Percentiles rank a stretch among this genome's conserved stretches.
Evolutionary conservation across 371 early-diverging fungal species (phyloP).

Genomic region (Chytridium lagenaria): DNA sequence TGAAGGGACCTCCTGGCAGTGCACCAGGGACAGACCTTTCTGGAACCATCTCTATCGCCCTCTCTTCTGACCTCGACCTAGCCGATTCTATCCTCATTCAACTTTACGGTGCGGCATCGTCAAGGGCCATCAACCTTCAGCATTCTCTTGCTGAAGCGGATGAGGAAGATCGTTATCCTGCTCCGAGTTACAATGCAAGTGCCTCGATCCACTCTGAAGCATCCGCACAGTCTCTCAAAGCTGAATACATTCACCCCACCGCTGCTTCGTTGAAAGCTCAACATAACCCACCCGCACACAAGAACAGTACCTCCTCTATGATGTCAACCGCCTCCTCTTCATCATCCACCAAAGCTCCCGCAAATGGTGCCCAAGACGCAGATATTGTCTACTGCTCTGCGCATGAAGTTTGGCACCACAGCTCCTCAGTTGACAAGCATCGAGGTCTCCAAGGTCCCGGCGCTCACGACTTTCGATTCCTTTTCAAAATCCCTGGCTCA

Average conservation of each 20-base stretch:
- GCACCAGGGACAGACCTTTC: slow-evolving; percentile 34
- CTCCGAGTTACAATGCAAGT: background rate
- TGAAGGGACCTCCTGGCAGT: background rate
- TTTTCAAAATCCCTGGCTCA: slow-evolving; percentile 36
- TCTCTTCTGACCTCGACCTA: slow-evolving; percentile 11
- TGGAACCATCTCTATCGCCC: slow-evolving; percentile 31
- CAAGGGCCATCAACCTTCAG: background rate
- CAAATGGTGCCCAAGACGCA: background rate
- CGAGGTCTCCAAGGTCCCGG: background rate
- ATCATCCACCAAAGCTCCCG: background rate
- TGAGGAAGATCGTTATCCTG: background rate
- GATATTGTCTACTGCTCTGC: slow-evolving; percentile 16
- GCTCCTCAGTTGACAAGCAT: background rate
- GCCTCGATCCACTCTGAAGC: background rate
- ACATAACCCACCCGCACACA: background rate
- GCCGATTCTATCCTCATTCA: slow-evolving; percentile 9
- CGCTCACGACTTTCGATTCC: slow-evolving; percentile 25
- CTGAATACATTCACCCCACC: background rate
- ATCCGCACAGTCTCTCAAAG: background rate
- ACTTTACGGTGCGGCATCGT: slow-evolving; percentile 21
- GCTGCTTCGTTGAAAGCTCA: background rate
- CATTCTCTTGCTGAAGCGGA: background rate
- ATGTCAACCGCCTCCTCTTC: background rate
- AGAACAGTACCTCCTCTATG: background rate
- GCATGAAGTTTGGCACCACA: slow-evolving; percentile 20